Percentiles rank a stretch among this genome's conserved stretches.
These are phyloP conservation scores for Apodospora peruviana DNA, from an alignment of 495 filamentous ascomycete genomes.

Conservation along the genomic window DNA sequence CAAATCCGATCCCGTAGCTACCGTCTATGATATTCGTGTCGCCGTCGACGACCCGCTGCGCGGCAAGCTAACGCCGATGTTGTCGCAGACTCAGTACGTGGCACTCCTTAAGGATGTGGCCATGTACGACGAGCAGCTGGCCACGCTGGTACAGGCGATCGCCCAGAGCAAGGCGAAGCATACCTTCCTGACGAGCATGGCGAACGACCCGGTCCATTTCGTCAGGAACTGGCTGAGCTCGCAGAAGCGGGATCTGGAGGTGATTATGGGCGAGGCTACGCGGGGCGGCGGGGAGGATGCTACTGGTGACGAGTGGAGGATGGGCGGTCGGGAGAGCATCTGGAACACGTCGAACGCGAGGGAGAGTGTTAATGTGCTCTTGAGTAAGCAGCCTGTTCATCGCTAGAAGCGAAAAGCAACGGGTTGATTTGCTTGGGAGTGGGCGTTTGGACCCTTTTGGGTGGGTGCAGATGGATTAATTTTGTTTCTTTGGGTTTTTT, in stretches of 20 bases:
- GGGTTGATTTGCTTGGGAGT: background rate
- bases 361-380: constrained; percentile 50
- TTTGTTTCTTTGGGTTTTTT: background rate
- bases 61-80: constrained; percentile 56
- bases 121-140: constrained; percentile 74
- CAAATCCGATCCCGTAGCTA: constrained; percentile 50
- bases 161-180: constrained; percentile 77
- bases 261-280: constrained; percentile 75
- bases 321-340: constrained; percentile 44
- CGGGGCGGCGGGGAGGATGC: constrained; percentile 60
- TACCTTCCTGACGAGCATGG: constrained; percentile 69
- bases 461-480: background rate
- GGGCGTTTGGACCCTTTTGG: background rate
- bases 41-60: constrained; percentile 78
- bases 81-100: constrained; percentile 50
- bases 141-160: constrained; percentile 70
- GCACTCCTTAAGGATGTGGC: constrained; percentile 64
- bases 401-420: constrained; percentile 5
- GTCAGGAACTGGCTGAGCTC: constrained; percentile 77
- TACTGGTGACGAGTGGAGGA: constrained; percentile 51
- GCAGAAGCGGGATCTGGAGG: constrained; percentile 85
- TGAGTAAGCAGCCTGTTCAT: constrained; percentile 32
- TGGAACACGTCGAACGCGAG: constrained; percentile 50
- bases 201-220: constrained; percentile 76
- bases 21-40: constrained; percentile 85